A percentile compares a stretch with the other conserved stretches of the same genome.
These are phyloP conservation scores for Mycosarcoma maydis DNA, from an alignment of 1,284 basidiomycete genomes.

Conservation along the genomic window DNA sequence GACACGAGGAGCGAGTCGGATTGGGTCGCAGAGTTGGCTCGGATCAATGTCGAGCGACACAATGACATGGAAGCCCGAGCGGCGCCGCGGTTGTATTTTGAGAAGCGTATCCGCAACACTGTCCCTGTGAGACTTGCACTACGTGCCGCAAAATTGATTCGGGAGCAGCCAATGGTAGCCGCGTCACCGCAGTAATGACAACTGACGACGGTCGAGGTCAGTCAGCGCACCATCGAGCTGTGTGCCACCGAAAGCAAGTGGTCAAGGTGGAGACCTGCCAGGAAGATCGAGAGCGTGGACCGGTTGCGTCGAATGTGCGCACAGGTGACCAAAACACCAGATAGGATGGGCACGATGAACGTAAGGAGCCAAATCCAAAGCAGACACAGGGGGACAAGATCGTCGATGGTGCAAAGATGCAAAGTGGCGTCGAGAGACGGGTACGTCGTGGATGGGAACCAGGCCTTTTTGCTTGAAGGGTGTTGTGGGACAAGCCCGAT, in stretches of 20 bases:
- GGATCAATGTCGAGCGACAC: constrained; percentile 3
- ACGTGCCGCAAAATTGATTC: neutral
- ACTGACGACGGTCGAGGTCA: no score
- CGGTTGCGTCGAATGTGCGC: no score
- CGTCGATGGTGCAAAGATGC: no score
- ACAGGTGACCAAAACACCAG: neutral
- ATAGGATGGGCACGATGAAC: neutral
- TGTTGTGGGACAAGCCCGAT: no score
- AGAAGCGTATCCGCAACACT: no score
- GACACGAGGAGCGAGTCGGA: neutral
- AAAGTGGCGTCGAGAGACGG: no score
- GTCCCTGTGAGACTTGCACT: no score
- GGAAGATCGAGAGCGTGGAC: no score
- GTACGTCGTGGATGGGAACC: neutral
- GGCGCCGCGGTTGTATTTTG: no score
- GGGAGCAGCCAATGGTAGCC: neutral
- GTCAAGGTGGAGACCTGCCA: neutral
- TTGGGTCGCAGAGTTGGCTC: neutral
- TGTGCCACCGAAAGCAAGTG: neutral
- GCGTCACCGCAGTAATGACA: neutral
- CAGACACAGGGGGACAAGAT: no score
- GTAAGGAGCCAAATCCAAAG: no score
- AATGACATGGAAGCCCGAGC: neutral
- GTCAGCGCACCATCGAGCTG: neutral
- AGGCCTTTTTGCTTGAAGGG: no score